Conservation (phyloP, 371 early-diverging fungal species). For the Choanephora cucurbitarum region DNA sequence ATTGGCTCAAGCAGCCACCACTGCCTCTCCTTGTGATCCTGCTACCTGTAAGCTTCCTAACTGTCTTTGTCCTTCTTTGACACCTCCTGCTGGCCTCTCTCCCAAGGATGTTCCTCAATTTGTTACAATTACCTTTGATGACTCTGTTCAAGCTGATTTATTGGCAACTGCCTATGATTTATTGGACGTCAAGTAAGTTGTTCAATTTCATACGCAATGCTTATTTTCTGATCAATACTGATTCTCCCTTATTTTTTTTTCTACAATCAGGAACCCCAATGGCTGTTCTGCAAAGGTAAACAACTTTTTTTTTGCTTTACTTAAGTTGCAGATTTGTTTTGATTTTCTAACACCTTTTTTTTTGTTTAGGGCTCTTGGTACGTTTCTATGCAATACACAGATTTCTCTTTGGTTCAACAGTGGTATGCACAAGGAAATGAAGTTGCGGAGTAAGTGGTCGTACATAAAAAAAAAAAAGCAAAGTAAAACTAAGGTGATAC, state of each 20-base stretch:
- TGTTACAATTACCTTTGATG: constrained; percentile 72
- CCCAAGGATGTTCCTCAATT: constrained; percentile 74
- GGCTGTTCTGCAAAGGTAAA: constrained; percentile 55
- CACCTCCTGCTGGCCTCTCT: constrained; percentile 58
- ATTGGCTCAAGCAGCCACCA: constrained; percentile 34
- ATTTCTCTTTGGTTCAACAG: constrained; percentile 66
- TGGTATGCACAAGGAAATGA: constrained; percentile 78
- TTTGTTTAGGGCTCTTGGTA: constrained; percentile 62
- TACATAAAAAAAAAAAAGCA: not conserved
- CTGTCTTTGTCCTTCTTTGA: constrained; percentile 66
- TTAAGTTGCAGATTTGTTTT: too few species aligned
- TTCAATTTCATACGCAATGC: constrained; percentile 6
- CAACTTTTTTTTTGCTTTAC: not conserved
- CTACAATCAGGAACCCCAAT: constrained; percentile 56
- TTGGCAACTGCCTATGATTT: constrained; percentile 41
- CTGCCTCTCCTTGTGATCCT: constrained; percentile 54
- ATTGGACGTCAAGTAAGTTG: constrained; percentile 47
- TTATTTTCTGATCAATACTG: constrained; percentile 23
- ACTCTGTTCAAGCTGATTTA: constrained; percentile 60
- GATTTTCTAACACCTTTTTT: constrained; percentile 4
- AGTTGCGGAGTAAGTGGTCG: constrained; percentile 57
- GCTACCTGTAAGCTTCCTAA: constrained; percentile 64
- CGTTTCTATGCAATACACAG: constrained; percentile 66
- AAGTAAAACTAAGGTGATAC: not conserved
- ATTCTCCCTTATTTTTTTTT: constrained; percentile 8